A percentile compares a stretch with the other conserved stretches of the same genome.
These are phyloP conservation scores for Pseudogymnoascus sp. DNA, from an alignment of 2,329 filamentous ascomycete genomes.

Conservation along the genomic window DNA sequence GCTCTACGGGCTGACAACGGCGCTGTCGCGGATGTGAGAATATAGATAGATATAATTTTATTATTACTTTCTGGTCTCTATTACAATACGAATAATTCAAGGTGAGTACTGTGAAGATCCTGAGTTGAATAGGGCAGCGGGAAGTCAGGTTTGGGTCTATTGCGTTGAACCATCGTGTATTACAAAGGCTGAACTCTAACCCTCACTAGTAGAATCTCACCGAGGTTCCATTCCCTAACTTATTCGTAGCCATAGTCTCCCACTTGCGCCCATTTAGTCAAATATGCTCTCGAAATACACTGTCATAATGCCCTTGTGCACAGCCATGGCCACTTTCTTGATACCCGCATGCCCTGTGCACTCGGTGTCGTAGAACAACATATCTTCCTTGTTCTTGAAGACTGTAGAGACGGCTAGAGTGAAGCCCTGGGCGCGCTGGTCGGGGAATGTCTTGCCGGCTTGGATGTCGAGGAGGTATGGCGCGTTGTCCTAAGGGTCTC, in stretches of 20 bases:
- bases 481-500: slow-evolving; percentile 40
- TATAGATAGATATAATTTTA: no score
- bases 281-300: slow-evolving; percentile 13
- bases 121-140: no score
- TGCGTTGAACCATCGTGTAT: no score
- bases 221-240: neutral
- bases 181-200: no score
- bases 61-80: no score
- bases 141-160: no score
- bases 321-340: slow-evolving; percentile 26
- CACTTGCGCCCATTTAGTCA: neutral
- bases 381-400: slow-evolving; percentile 47
- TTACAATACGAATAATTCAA: no score
- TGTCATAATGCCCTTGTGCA: slow-evolving; percentile 17
- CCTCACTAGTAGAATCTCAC: no score
- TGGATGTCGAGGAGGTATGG: slow-evolving; percentile 45
- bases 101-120: no score
- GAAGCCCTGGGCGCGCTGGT: slow-evolving; percentile 45
- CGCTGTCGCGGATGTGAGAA: no score
- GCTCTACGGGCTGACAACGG: no score
- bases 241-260: no score
- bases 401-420: slow-evolving; percentile 43
- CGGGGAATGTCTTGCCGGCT: slow-evolving; percentile 38
- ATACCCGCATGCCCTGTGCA: slow-evolving; percentile 45
- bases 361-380: slow-evolving; percentile 49